phyloP scores from a whole-genome alignment of 1,284 basidiomycete species.

The Blastosporella zonata region DNA sequence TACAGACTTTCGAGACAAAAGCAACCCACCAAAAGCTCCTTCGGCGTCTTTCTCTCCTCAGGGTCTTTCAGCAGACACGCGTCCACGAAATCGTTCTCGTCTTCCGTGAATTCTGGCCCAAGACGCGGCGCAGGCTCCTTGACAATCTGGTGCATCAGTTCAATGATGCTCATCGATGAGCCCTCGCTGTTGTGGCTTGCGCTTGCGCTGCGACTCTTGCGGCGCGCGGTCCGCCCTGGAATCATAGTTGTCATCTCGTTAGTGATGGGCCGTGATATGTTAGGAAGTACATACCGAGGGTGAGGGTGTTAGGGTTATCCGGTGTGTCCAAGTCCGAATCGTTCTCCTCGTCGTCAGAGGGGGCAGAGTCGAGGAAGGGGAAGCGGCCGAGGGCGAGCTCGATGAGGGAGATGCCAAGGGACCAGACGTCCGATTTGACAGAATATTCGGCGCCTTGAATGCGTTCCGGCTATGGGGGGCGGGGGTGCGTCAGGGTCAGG shows the following conservation, averaged over 20 bases:
- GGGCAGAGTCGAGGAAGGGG: constrained; percentile 80
- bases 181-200: constrained; percentile 85
- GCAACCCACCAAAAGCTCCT: constrained; percentile 15
- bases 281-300: not conserved
- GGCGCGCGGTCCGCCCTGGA: constrained; percentile 24
- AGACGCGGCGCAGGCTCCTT: constrained; percentile 91
- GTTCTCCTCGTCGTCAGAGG: constrained; percentile 35
- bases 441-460: constrained; percentile 98
- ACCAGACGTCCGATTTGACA: constrained; percentile 99
- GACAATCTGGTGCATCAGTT: constrained; percentile 96
- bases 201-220: constrained; percentile 67
- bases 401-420: constrained; percentile 93
- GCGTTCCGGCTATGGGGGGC: constrained; percentile 80
- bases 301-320: constrained; percentile 2
- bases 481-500: constrained; percentile 3
- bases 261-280: no score
- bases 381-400: constrained; percentile 93
- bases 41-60: constrained; percentile 42
- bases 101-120: constrained; percentile 64
- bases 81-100: constrained; percentile 79
- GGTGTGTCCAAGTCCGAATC: constrained; percentile 27
- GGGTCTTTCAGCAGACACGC: constrained; percentile 86
- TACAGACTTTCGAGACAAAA: not conserved
- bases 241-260: no score
- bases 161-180: constrained; percentile 96